A percentile compares a stretch with the other conserved stretches of the same genome.
Evolutionary conservation across 2,329 filamentous ascomycete species (phyloP).

Genomic region (Clarireedia monteithiana): DNA sequence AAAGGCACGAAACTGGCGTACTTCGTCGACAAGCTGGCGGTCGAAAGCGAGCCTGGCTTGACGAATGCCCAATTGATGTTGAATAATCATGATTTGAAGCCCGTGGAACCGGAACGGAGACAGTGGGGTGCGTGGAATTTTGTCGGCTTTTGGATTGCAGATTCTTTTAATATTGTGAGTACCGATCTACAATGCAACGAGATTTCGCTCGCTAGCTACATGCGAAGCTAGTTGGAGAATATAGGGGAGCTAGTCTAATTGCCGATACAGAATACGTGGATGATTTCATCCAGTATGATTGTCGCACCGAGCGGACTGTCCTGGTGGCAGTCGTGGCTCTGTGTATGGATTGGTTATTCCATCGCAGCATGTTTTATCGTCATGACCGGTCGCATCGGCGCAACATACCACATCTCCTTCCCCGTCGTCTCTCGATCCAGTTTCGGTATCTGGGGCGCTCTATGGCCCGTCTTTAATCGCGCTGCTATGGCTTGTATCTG

Average conservation of each 20-base stretch:
- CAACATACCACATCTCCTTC: conserved; percentile 83
- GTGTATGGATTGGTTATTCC: conserved; percentile 78
- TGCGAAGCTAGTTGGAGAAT: no score
- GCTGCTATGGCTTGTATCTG: conserved; percentile 77
- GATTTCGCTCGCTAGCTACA: no score
- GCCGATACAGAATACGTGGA: conserved; percentile 67
- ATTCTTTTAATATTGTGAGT: conserved; percentile 69
- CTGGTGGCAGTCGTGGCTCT: conserved; percentile 91
- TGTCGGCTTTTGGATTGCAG: conserved; percentile 79
- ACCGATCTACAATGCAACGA: neutral
- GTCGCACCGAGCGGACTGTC: conserved; percentile 53
- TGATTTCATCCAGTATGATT: conserved; percentile 83
- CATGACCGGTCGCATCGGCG: conserved; percentile 74
- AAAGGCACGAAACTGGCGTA: conserved; percentile 21
- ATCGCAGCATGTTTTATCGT: conserved; percentile 71
- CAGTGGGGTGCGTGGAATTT: conserved; percentile 87
- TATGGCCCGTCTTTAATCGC: conserved; percentile 86
- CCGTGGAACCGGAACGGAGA: conserved; percentile 69
- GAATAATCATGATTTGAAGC: conserved; percentile 74
- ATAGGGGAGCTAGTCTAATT: conserved; percentile 13
- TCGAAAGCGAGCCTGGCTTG: conserved; percentile 68
- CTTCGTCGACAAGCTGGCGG: conserved; percentile 53
- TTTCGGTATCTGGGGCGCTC: conserved; percentile 81
- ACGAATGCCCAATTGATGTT: conserved; percentile 76
- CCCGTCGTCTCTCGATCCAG: conserved; percentile 70